These are phyloP conservation scores for Daldinia decipiens DNA, from an alignment of 495 filamentous ascomycete species.

Conservation along the genomic window DNA sequence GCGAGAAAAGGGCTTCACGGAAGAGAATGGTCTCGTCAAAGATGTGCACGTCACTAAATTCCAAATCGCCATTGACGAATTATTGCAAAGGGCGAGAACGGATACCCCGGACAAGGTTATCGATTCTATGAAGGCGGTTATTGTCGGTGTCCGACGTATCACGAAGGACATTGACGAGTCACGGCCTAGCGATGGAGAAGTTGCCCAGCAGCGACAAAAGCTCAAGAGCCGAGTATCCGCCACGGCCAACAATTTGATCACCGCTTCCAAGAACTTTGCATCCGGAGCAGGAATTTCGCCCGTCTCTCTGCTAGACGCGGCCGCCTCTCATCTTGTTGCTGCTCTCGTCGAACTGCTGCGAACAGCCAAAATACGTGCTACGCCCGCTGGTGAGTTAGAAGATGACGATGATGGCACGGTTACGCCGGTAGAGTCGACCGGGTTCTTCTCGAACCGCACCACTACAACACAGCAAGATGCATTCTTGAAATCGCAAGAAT, in stretches of 20 bases:
- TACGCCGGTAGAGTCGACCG: constrained; percentile 62
- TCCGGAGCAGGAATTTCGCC: constrained; percentile 85
- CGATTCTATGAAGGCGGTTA: constrained; percentile 81
- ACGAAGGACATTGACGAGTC: constrained; percentile 78
- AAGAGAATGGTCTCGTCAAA: constrained; percentile 79
- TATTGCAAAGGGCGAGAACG: constrained; percentile 78
- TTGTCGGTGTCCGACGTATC: constrained; percentile 81
- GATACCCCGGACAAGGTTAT: constrained; percentile 78
- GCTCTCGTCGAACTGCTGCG: constrained; percentile 86
- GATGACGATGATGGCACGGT: constrained; percentile 74
- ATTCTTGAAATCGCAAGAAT: constrained; percentile 39
- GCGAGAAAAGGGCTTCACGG: constrained; percentile 75
- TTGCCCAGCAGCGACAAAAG: constrained; percentile 66
- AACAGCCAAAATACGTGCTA: constrained; percentile 82
- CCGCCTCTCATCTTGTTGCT: constrained; percentile 89
- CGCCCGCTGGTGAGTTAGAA: constrained; percentile 75
- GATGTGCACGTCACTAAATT: constrained; percentile 95
- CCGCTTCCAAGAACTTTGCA: constrained; percentile 90
- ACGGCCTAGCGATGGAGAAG: constrained; percentile 57
- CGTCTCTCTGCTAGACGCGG: constrained; percentile 92
- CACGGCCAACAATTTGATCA: constrained; percentile 95
- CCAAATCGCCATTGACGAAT: constrained; percentile 93
- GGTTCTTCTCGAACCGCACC: constrained; percentile 62
- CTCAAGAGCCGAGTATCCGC: constrained; percentile 82
- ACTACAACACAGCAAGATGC: constrained; percentile 51